These are phyloP conservation scores for Lactarius akahatsu DNA, from an alignment of 768 basidiomycete species.

Conservation along the genomic window DNA sequence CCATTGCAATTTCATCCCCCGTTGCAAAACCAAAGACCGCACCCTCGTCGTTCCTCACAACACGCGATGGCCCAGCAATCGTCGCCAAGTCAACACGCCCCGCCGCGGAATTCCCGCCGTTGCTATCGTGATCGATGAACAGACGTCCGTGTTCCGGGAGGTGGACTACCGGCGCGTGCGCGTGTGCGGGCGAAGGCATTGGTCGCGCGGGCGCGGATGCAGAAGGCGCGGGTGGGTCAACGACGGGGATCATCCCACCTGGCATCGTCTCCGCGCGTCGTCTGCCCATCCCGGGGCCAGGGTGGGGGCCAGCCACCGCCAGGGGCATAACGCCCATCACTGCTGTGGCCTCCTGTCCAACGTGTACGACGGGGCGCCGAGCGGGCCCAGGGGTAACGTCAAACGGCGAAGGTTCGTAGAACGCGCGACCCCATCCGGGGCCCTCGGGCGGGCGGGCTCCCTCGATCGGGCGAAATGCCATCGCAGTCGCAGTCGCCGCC, in stretches of 20 bases:
- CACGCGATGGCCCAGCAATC: conserved; percentile 28
- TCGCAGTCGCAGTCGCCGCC: conserved; percentile 22
- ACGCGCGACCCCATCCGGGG: conserved; percentile 29
- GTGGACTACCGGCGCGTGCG: conserved; percentile 1
- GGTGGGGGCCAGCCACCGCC: background rate
- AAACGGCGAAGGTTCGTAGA: conserved; percentile 29
- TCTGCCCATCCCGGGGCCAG: conserved; percentile 12
- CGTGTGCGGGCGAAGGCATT: background rate
- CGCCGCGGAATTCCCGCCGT: background rate
- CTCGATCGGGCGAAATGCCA: conserved; percentile 25
- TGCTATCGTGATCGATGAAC: conserved; percentile 7
- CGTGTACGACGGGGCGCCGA: conserved; percentile 23
- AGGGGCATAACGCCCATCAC: background rate
- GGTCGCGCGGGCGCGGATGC: background rate
- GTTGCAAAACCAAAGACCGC: conserved; percentile 25
- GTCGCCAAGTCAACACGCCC: conserved; percentile 30
- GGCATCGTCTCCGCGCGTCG: conserved; percentile 32
- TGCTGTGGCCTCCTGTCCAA: conserved; percentile 25
- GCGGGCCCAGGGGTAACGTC: conserved; percentile 16
- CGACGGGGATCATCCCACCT: conserved; percentile 29
- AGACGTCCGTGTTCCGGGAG: conserved; percentile 21
- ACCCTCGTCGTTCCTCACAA: conserved; percentile 22
- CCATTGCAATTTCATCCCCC: conserved; percentile 29
- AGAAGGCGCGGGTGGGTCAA: conserved; percentile 18
- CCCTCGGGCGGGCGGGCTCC: conserved; percentile 22